Percentiles rank a stretch among this genome's conserved stretches.
phyloP scores from a whole-genome alignment of 495 filamentous ascomycete species.

The Ramalina peruviana region DNA sequence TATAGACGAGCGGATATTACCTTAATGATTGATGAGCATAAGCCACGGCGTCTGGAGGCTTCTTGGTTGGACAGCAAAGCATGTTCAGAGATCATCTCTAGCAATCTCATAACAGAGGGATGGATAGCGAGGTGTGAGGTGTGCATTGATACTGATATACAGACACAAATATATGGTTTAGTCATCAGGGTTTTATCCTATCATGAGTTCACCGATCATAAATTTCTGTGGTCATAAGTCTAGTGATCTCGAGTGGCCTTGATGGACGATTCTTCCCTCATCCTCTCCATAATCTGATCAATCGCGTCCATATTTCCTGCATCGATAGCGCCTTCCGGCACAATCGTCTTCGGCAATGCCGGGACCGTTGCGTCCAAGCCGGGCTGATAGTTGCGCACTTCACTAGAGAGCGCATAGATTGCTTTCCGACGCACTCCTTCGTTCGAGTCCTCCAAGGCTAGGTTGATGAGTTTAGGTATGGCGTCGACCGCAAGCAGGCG shows the following conservation, averaged over 20 bases:
- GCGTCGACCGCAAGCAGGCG: constrained; percentile 58
- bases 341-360: constrained; percentile 46
- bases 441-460: constrained; percentile 47
- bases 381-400: constrained; percentile 75
- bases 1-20: neutral
- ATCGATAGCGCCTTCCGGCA: constrained; percentile 44
- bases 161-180: no score
- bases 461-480: constrained; percentile 48
- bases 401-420: constrained; percentile 71
- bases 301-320: constrained; percentile 75
- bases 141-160: neutral
- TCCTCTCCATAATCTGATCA: constrained; percentile 52
- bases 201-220: neutral
- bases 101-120: neutral
- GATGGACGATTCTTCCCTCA: constrained; percentile 38
- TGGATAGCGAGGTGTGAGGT: neutral
- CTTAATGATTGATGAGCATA: no score
- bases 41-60: no score
- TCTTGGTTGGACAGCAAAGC: neutral
- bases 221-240: neutral
- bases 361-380: constrained; percentile 49
- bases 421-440: constrained; percentile 69
- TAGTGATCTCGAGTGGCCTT: constrained; percentile 5
- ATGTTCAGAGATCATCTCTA: neutral
- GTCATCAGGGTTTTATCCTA: no score